Base-by-base conservation (phyloP, 768 basidiomycete species). In the Leccinum boreale region DNA sequence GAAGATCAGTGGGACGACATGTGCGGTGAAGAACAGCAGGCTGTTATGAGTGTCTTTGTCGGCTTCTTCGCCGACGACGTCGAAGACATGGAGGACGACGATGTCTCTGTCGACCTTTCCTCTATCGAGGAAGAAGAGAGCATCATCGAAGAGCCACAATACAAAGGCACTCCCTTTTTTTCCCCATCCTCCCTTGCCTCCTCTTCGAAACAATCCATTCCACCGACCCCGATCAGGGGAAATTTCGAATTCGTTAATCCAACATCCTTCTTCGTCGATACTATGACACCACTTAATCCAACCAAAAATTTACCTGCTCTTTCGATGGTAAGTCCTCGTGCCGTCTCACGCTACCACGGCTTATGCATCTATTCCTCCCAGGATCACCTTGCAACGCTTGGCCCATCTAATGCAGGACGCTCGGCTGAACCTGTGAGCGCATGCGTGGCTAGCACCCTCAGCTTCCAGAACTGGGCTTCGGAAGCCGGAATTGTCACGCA, bases 1-100 rank as follows among this genome's bases (percentile, higher is more conserved):
- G 72, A 72, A 59, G 64, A 72, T 26, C 63, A 72, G 47, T 72
- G 71, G 71, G 45, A 60, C 52, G 66, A 72, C 52, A 73, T 73
- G 66, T 59, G 70, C 1, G 61, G 29, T 44, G 68, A 73, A 50
- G 71, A 72, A 48, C 72, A 72, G 35, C 72, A 72, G 17, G 60
- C 49, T 6, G 70, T 72, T 21, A 52, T 73, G 60, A 52, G 58
- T 53, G 70, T 72, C 1, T 72, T 72, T 59, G 59, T 62, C 24
- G 71, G 65, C 24, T 67, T 70, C 35, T 72, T 72, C 47, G 55
- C 51, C 8, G 62, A 73, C 35, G 72, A 73, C 1, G 28, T 71
- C 49, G 60, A 69, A 31, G 67, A 73, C 56, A 47, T 61, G 19
- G 54, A 58, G 2, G 58, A 50, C 19, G 63, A 58, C 24, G 58